Base-by-base conservation (phyloP, 2,329 filamentous ascomycete genomes). In the Claviceps pazoutovae region DNA sequence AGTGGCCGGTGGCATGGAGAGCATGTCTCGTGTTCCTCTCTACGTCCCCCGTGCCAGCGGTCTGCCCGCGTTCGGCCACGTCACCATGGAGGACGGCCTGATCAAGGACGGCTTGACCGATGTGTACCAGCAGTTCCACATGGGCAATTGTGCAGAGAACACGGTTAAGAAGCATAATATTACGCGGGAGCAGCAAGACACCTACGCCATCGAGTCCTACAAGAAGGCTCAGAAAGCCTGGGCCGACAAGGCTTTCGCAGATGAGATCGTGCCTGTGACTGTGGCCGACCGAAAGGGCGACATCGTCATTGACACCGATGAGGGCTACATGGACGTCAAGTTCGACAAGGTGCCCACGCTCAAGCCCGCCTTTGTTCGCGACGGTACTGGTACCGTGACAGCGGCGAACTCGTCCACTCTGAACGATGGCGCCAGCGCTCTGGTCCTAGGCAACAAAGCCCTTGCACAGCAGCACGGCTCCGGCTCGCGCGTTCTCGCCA, bases 1-100 rank as follows among this genome's bases (percentile, higher is more conserved):
- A 66, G 76, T 97, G 7, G 93, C 93, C 1, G 93, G 93, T 56
- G 93, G 93, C 51, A 96, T 98, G 86, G 93, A 98, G 73, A 96
- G 88, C 69, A 98, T 98, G 93, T 88, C 87, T 5, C 79, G 86
- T 41, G 88, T 95, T 4, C 93, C 93, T 2, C 94, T 94, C 69
- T 97, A 96, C 65, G 71, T 94, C 34, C 82, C 86, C 7, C 82
- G 93, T 36, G 81, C 88, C n/a, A 88, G 82, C 62, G 80, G 85
- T 56, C 75, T 93, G 59, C 87, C 90, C 1, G 74, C 88, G 0
- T 96, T 97, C 62, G 93, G 93, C 37, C 82, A 95, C 61, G 75
- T 93, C 59, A 86, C 86, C 68, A 73, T 95, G 68, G 85, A 95
- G 67, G 93, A 98, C 62, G 93, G 91, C 0, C 71, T 98, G 61